phyloP scores from a whole-genome alignment of 139 green algal genomes.

The Ettlia oleoabundans region DNA sequence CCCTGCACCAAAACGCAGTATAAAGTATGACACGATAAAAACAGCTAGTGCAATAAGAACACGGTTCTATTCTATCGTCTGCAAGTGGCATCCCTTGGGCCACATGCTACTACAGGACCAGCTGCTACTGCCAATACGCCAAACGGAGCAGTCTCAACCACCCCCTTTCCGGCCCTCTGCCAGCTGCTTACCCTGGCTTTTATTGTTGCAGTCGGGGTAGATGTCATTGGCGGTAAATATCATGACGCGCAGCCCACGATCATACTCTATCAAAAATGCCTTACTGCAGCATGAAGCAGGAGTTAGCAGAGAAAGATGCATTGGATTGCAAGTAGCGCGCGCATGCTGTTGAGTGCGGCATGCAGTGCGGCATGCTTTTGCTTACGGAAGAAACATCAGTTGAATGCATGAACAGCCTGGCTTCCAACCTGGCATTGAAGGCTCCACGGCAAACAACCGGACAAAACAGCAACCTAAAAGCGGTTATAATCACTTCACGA shows the following conservation, averaged over 20 bases:
- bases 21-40: too few relatives aligned
- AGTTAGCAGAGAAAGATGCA: neutral
- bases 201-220: constrained; percentile 81
- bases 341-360: neutral
- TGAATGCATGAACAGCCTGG: too few relatives aligned
- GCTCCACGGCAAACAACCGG: too few relatives aligned
- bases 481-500: too few relatives aligned
- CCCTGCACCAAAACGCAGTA: constrained; percentile 6
- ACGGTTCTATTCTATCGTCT: too few relatives aligned
- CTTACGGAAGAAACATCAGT: too few relatives aligned
- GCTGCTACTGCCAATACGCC: neutral
- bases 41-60: too few relatives aligned
- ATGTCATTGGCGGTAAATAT: constrained; percentile 89
- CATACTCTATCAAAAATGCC: constrained; percentile 64
- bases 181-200: constrained; percentile 77
- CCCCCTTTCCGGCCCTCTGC: neutral
- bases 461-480: neutral
- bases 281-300: constrained; percentile 55
- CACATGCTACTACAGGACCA: neutral
- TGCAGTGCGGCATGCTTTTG: too few relatives aligned
- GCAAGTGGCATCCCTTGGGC: neutral
- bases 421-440: too few relatives aligned
- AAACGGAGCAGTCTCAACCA: neutral
- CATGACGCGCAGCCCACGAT: constrained; percentile 72
- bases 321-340: neutral